A percentile compares a stretch with the other conserved stretches of the same genome.
Evolutionary conservation across 2,329 filamentous ascomycete genomes (phyloP).

Genomic region (Cercospora janseana): DNA sequence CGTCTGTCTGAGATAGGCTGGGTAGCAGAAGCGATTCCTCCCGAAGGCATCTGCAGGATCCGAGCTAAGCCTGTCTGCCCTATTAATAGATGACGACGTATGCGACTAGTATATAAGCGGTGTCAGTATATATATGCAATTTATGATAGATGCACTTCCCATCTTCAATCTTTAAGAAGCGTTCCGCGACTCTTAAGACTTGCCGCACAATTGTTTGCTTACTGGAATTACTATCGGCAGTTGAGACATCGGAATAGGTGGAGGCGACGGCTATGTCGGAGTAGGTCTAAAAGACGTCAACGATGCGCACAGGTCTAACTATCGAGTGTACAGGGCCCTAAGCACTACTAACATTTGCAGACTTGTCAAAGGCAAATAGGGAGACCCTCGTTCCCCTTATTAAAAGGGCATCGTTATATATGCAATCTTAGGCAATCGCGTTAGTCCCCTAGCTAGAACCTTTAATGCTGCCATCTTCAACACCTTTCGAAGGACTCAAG

Average conservation of each 20-base stretch:
- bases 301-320: conserved; percentile 8
- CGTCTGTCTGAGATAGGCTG: neutral
- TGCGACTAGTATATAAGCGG: too few relatives aligned
- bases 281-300: conserved; percentile 9
- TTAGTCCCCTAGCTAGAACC: conserved; percentile 77
- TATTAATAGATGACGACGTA: too few relatives aligned
- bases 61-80: neutral
- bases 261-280: neutral
- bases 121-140: too few relatives aligned
- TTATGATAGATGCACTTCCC: too few relatives aligned
- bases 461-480: conserved; percentile 88
- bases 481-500: conserved; percentile 78
- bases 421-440: conserved; percentile 78
- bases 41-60: neutral
- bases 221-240: neutral
- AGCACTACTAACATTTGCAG: neutral
- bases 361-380: conserved; percentile 20
- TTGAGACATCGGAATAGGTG: neutral
- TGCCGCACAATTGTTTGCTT: too few relatives aligned
- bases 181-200: too few relatives aligned
- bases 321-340: too few relatives aligned
- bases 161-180: too few relatives aligned
- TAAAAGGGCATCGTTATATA: conserved; percentile 67
- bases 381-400: conserved; percentile 38
- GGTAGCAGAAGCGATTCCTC: neutral